Evolutionary conservation across 176 grass and related monocot species (phyloP), one percentile per base, ranked within the genome.

Genomic region (Alopecurus myosuroides): DNA sequence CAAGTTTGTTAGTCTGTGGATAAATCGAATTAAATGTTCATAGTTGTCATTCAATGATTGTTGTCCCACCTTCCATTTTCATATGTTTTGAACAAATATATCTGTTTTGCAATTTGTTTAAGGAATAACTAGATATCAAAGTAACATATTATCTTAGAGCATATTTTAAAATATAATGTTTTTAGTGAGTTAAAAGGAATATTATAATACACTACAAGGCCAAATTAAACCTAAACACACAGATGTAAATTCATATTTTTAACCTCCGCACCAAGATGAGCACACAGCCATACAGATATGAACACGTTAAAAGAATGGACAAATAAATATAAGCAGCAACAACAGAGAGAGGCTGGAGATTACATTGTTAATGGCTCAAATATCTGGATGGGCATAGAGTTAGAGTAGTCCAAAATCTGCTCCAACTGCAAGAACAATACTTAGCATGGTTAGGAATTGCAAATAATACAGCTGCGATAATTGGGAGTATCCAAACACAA

Each of bases 341-440:
- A 58, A 14, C 4, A 40, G 41, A 76, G 76, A 37, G 58, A 80
- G 11, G 39, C 58, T 62, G 51, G 70, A 62, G 61, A 84, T 63
- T 17, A 61, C 68, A 70, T 77, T 52, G 61, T 18, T 53, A 52
- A 87, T 87, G 41, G 86, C 65, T 80, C 39, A 76, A 23, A 70
- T 58, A 84, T 74, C 85, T 87, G 76, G 30, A 76, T 50, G 79
- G 33, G 15, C 75, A 50, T 80, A 79, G 11, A 74, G 50, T 25
- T 40, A 69, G 65, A 12, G 22, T 75, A 84, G 66, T 87, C 29
- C 58, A 49, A 74, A 84, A 85, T 81, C 77, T 85, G 46, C 82
- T 85, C 77, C 88, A 61, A 68, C 77, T 34, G 39, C 70, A 85
- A 50, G n/a, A 75, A 67, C 57, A 79, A 84, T 81, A 41, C 44